Evolutionary conservation across 768 basidiomycete genomes (phyloP).

Genomic region (Boletus patriciae): DNA sequence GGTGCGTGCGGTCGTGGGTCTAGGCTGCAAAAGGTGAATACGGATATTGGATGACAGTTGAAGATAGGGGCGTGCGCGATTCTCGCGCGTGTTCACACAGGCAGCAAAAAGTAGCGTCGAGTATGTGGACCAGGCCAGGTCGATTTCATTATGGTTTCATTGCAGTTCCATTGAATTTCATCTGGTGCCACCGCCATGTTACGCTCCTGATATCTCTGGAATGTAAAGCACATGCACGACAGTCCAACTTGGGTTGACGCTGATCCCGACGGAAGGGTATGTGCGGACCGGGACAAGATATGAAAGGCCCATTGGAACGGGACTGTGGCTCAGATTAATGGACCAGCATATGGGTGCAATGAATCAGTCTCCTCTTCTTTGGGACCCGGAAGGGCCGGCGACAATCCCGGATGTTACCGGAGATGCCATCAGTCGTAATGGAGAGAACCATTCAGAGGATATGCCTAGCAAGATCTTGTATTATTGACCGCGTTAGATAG

Average conservation of each 20-base stretch:
- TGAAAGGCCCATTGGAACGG: slow-evolving; percentile 1
- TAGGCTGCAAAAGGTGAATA: slow-evolving; percentile 72
- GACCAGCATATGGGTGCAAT: not conserved
- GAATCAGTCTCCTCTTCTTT: not conserved
- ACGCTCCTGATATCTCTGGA: not conserved
- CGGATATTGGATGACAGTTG: slow-evolving; percentile 55
- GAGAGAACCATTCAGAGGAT: not conserved
- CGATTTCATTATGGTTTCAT: not conserved
- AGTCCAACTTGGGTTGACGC: not conserved
- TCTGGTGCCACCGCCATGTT: not conserved
- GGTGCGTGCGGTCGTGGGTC: slow-evolving; percentile 40
- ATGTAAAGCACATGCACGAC: slow-evolving; percentile 1
- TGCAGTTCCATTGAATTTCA: not conserved
- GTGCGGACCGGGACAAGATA: not conserved
- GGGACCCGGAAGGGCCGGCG: not conserved
- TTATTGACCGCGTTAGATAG: not conserved
- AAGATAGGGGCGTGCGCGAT: not conserved
- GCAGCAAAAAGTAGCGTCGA: not conserved
- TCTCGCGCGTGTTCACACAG: not conserved
- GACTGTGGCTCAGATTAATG: too few relatives aligned
- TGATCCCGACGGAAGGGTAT: slow-evolving; percentile 1
- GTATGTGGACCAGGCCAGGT: not conserved
- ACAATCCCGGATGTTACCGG: not conserved
- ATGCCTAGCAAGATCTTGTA: not conserved
- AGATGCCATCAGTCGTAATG: not conserved